Base-by-base conservation (phyloP, 1,284 basidiomycete genomes). In the Inonotus obliquus region DNA sequence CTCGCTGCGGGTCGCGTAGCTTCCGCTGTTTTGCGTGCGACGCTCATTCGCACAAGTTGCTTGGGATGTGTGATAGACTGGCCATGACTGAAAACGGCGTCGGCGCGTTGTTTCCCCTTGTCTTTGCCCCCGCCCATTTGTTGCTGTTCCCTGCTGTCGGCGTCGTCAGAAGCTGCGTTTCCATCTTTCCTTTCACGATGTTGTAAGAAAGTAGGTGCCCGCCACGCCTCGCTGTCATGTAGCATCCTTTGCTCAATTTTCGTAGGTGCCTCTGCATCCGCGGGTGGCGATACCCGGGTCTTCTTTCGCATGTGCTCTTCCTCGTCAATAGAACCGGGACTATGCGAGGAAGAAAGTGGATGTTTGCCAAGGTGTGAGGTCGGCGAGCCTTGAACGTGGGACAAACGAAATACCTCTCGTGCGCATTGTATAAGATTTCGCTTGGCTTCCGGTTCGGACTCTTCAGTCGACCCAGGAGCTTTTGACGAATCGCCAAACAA, bases 201-300 rank as follows among this genome's bases (percentile, higher is more conserved):
- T 21, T 41, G 53, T 14, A 57, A 17, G 55, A 62, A 62, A 25
- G 54, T 62, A 4, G 61, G 48, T 11, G 48, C n/a, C 10, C 53
- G 13, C 61, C 61, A 62, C 39, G 61, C 61, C 51, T 57, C 39
- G 2, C 21, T 27, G 25, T 62, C 47, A 25, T 62, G 61, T 35
- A 49, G 25, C n/a, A 52, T 55, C 14, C 25, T 14, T 37, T 53
- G 45, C 37, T 49, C 38, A n/a, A 23, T 38, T 19, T 19, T 23
- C 21, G 29, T 17, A 6, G 2, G 29, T 10, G 48, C 39, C 17
- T 53, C 29, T 14, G 1, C 27, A n/a, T 44, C 25, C 3, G 37
- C 44, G 37, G 27, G 41, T 7, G 37, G 32, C 41, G 54, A 45
- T 9, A 25, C n/a, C 14, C 51, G 38, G 19, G 39, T 37, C 17